Conservation (phyloP, 148 eudicot genomes). For the Fagopyrum esculentum region DNA sequence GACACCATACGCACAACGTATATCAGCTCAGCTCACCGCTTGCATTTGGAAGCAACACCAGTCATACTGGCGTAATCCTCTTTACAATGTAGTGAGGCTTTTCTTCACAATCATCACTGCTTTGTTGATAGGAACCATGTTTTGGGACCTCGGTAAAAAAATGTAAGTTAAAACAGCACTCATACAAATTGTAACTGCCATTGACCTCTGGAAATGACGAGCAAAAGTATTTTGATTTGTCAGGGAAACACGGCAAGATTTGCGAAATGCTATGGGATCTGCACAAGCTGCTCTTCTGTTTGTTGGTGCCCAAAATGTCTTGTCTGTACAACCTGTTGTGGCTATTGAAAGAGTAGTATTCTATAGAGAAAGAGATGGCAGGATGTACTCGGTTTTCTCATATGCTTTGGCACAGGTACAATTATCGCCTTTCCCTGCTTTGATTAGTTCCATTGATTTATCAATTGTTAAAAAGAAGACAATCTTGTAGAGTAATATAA, state of each 20-base stretch:
- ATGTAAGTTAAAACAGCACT: constrained; percentile 30
- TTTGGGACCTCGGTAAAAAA: constrained; percentile 68
- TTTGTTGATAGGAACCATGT: constrained; percentile 60
- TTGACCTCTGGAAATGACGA: no score
- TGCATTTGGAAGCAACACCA: constrained; percentile 70
- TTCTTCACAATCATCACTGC: constrained; percentile 40
- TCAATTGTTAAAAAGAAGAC: no score
- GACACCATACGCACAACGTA: constrained; percentile 48
- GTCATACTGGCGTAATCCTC: constrained; percentile 83
- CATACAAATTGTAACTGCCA: no score
- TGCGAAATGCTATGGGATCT: constrained; percentile 71
- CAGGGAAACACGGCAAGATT: constrained; percentile 33
- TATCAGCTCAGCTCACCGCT: constrained; percentile 45
- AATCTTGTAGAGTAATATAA: neutral
- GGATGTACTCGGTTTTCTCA: constrained; percentile 76
- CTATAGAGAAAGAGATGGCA: constrained; percentile 74
- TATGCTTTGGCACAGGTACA: constrained; percentile 49
- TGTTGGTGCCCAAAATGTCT: constrained; percentile 50
- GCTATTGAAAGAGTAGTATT: constrained; percentile 62
- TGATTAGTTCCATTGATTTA: no score
- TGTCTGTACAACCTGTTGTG: constrained; percentile 68
- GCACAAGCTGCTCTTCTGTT: constrained; percentile 60
- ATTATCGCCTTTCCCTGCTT: neutral
- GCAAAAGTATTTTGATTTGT: neutral
- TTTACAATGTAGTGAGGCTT: constrained; percentile 61